Conservation (phyloP, 352 stramenopile species). For the Phytopythium litorale region DNA sequence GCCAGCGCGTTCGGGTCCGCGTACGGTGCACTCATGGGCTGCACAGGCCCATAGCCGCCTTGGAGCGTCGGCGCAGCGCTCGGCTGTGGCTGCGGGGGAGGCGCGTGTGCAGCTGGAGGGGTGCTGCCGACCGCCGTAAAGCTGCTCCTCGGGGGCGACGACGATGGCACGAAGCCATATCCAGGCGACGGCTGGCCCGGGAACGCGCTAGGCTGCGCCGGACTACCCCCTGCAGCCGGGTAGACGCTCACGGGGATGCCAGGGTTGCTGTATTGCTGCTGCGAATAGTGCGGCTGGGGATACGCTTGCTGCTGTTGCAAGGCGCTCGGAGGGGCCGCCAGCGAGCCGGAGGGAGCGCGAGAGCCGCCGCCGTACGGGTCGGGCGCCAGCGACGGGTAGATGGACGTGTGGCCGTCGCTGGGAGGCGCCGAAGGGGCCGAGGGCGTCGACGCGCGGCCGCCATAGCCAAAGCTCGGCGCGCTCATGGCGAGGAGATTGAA, state of each 20-base stretch:
- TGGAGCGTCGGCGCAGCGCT: constrained; percentile 20
- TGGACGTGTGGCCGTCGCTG: constrained; percentile 12
- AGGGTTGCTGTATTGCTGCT: constrained; percentile 9
- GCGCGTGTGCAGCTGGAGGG: background rate
- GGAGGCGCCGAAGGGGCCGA: constrained; percentile 39
- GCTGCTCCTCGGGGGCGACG: constrained; percentile 5
- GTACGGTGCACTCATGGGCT: constrained; percentile 16
- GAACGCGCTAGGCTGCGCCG: background rate
- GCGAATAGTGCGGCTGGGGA: constrained; percentile 7
- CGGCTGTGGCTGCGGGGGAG: constrained; percentile 10
- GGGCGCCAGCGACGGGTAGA: constrained; percentile 18
- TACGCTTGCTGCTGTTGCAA: constrained; percentile 15
- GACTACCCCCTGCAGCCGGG: constrained; percentile 18
- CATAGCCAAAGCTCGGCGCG: background rate
- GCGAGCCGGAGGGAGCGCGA: constrained; percentile 19
- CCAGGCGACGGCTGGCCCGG: background rate
- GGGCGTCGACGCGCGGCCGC: constrained; percentile 4
- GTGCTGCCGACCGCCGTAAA: constrained; percentile 3
- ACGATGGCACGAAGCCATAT: background rate
- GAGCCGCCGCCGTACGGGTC: constrained; percentile 10
- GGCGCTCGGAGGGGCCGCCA: constrained; percentile 8
- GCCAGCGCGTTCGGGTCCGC: constrained; percentile 14
- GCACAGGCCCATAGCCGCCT: constrained; percentile 42
- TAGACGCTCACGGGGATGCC: constrained; percentile 14
- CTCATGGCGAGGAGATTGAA: too few species aligned